Conservation (phyloP, 1,284 basidiomycete species). For the Ustilago shanxiensis region DNA sequence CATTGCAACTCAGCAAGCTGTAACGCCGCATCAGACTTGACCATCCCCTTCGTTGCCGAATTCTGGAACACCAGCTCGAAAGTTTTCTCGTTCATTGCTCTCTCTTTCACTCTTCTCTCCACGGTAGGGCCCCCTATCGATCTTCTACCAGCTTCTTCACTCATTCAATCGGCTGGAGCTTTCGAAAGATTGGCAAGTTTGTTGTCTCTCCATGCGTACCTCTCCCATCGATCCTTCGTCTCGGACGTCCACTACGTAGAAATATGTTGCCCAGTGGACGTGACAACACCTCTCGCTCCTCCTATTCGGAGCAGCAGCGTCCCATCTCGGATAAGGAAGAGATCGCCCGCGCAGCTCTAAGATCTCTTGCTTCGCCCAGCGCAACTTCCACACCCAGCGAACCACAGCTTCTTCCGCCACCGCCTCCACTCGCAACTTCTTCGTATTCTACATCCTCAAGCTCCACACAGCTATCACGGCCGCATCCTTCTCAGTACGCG, state of each 20-base stretch:
- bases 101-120: neutral
- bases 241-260: slow-evolving; percentile 6
- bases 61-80: neutral
- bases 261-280: slow-evolving; percentile 25
- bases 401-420: slow-evolving; percentile 11
- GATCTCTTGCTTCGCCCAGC: slow-evolving; percentile 30
- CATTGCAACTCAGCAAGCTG: neutral
- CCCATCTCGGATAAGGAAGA: slow-evolving; percentile 43
- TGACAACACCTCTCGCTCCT: slow-evolving; percentile 10
- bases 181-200: neutral
- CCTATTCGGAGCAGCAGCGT: neutral
- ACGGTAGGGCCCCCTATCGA: neutral
- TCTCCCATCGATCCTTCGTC: neutral
- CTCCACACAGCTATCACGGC: neutral
- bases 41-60: neutral
- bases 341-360: slow-evolving; percentile 44
- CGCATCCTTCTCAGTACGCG: slow-evolving; percentile 3
- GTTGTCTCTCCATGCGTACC: slow-evolving; percentile 16
- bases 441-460: slow-evolving; percentile 3
- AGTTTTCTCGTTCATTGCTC: too few species aligned
- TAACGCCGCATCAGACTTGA: neutral
- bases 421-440: neutral
- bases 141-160: neutral
- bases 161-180: neutral
- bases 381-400: slow-evolving; percentile 8